A percentile compares a stretch with the other conserved stretches of the same genome.
Evolutionary conservation across 192 early-diverging fungal species (phyloP).

Genomic region (Gaertneriomyces sp.): DNA sequence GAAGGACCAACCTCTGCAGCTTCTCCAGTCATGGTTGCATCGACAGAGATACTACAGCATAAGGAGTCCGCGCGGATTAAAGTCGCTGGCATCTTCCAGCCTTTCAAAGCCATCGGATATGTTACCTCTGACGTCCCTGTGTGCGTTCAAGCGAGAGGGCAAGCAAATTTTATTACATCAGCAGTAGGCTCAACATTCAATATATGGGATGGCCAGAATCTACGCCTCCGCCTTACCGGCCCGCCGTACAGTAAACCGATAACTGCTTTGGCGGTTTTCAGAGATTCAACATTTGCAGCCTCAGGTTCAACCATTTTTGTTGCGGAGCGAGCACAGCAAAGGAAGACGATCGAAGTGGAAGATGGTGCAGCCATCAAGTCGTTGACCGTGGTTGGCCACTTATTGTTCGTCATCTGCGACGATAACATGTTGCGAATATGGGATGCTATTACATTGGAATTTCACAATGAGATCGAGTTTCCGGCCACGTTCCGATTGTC

Average conservation of each 20-base stretch:
- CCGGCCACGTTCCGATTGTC: conserved; percentile 69
- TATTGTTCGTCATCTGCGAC: conserved; percentile 71
- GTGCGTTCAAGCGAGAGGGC: conserved; percentile 71
- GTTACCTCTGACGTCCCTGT: conserved; percentile 79
- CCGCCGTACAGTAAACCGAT: conserved; percentile 65
- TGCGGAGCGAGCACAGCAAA: conserved; percentile 66
- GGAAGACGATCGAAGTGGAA: conserved; percentile 11
- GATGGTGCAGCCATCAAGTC: conserved; percentile 49
- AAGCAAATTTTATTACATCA: conserved; percentile 77
- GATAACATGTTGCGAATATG: conserved; percentile 79
- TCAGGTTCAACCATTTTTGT: conserved; percentile 57
- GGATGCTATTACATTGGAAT: conserved; percentile 64
- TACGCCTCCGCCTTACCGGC: conserved; percentile 74
- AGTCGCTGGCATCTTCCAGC: conserved; percentile 27
- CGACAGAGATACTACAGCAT: no score
- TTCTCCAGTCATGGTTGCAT: no score
- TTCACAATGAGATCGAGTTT: conserved; percentile 70
- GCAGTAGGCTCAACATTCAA: conserved; percentile 87
- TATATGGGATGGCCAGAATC: conserved; percentile 75
- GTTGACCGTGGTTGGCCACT: conserved; percentile 71
- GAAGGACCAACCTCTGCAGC: no score
- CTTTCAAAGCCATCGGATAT: conserved; percentile 90
- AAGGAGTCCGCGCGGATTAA: no score
- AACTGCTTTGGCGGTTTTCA: conserved; percentile 63
- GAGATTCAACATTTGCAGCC: conserved; percentile 74